These are phyloP conservation scores for Beta lomatogona DNA, from an alignment of 179 eudicot genomes.

Conservation along the genomic window DNA sequence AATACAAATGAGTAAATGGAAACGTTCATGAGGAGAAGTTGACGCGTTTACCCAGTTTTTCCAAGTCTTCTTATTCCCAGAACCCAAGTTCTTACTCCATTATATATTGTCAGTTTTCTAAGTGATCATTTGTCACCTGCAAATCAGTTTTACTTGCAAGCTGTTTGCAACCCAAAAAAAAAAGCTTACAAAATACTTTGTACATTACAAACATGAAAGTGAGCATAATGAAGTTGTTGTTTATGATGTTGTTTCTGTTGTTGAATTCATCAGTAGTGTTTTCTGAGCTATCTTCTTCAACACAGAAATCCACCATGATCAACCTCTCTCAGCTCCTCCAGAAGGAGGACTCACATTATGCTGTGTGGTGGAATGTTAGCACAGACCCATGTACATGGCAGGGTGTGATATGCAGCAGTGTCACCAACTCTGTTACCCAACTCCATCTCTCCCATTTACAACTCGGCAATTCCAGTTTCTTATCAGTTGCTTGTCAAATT, in stretches of 20 bases:
- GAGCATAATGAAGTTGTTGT: not conserved
- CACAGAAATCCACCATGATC: conserved; percentile 47
- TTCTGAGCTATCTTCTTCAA: conserved; percentile 41
- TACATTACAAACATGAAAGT: not conserved
- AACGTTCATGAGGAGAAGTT: too few relatives aligned
- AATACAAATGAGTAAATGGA: too few relatives aligned
- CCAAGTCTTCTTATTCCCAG: too few relatives aligned
- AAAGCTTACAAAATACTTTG: too few relatives aligned
- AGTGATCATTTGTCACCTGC: too few relatives aligned
- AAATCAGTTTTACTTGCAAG: too few relatives aligned
- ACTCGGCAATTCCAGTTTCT: conserved; percentile 36
- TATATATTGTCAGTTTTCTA: too few relatives aligned
- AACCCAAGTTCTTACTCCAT: too few relatives aligned
- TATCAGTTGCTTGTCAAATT: conserved; percentile 47
- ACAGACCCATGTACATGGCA: conserved; percentile 73
- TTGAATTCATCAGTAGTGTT: conserved; percentile 22
- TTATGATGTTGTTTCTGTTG: conserved; percentile 23
- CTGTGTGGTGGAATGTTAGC: conserved; percentile 37
- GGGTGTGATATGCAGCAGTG: conserved; percentile 49
- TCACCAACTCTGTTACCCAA: conserved; percentile 34
- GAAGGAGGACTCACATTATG: not conserved
- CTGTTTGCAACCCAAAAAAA: not conserved
- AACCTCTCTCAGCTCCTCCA: conserved; percentile 39
- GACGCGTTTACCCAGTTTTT: too few relatives aligned
- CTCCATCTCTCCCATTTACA: conserved; percentile 37